Evolutionary conservation across 2,329 filamentous ascomycete species (phyloP).

Genomic region (Ambrosiella cleistominuta): DNA sequence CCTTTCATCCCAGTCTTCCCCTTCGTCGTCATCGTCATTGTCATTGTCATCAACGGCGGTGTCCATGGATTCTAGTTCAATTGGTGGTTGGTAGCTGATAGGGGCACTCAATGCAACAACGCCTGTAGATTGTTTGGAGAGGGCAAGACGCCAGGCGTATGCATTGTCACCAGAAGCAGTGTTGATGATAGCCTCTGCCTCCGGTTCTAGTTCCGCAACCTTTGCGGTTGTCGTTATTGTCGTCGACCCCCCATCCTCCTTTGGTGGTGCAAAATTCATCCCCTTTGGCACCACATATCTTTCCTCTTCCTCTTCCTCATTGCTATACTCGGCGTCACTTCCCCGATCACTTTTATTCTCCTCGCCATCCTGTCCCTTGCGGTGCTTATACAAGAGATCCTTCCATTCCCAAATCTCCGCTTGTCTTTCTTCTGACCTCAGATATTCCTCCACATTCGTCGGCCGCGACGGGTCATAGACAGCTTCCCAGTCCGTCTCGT

Average conservation of each 20-base stretch:
- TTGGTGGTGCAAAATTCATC: slow-evolving; percentile 40
- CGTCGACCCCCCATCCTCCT: slow-evolving; percentile 19
- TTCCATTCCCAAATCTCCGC: slow-evolving; percentile 75
- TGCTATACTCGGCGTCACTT: slow-evolving; percentile 17
- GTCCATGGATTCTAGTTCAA: slow-evolving; percentile 23
- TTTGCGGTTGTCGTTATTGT: no score
- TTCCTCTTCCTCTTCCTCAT: slow-evolving; percentile 25
- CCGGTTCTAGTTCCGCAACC: background rate
- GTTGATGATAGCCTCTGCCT: slow-evolving; percentile 19
- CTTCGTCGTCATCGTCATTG: slow-evolving; percentile 14
- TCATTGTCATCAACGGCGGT: slow-evolving; percentile 15
- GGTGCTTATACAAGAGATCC: slow-evolving; percentile 56
- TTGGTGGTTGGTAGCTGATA: slow-evolving; percentile 42
- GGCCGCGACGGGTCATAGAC: slow-evolving; percentile 73
- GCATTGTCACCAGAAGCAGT: slow-evolving; percentile 48
- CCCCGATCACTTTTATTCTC: slow-evolving; percentile 19
- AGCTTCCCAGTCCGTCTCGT: slow-evolving; percentile 73
- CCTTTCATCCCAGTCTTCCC: slow-evolving; percentile 23
- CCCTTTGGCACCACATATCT: slow-evolving; percentile 42
- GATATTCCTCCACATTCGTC: slow-evolving; percentile 71
- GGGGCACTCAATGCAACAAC: slow-evolving; percentile 50
- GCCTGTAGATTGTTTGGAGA: slow-evolving; percentile 29
- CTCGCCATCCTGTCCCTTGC: slow-evolving; percentile 32
- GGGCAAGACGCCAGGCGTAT: slow-evolving; percentile 43
- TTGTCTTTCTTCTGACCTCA: slow-evolving; percentile 67